Evolutionary conservation across 148 eudicot genomes (phyloP), one percentile per base, ranked within the genome.

Genomic region (Limonium bicolor): DNA sequence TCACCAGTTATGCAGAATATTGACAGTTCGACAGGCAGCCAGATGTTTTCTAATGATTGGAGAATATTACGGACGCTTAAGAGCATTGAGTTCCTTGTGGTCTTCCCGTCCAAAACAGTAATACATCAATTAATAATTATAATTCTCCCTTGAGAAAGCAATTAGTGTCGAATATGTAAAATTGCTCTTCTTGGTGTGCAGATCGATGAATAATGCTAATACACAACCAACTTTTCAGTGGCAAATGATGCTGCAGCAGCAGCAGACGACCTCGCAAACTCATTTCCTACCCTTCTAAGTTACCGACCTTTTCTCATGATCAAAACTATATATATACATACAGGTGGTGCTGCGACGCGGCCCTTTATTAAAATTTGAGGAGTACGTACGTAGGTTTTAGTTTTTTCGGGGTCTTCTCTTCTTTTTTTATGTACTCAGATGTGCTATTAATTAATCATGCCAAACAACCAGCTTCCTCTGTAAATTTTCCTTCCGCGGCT

Each of bases 71-170:
- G 93, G 68, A 7, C 85, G 99, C 7, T 53, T 92, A 53, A 69
- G 99, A 26, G 95, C 95, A n/a, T 59, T 92, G n/a, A 92, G 99
- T 50, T 76, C 95, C 51, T 71, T 92, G 14, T 92, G 99, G 99
- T 67, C 83, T 4, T 92, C 90, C 25, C 80, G 99, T 4, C 99
- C 95, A 1, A 64, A 94, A 71, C 94, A 81, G 93, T 84, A 80
- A 74, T 31, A 19, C 20, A 20, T 24, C 1, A 23, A 13, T 24
- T 15, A 4, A 8, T n/a, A 7, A 27, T 21, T 36, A 17, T 24
- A 30, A 34, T 5, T 36, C 2, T 36, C 18, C 40, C n/a, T n/a
- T n/a, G n/a, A n/a, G n/a, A n/a, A n/a, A n/a, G n/a, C n/a, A n/a
- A n/a, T n/a, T n/a, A n/a, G n/a, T n/a, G n/a, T 15, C 8, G 38